Evolutionary conservation across 768 basidiomycete species (phyloP).

Genomic region (Asterophora parasitica): DNA sequence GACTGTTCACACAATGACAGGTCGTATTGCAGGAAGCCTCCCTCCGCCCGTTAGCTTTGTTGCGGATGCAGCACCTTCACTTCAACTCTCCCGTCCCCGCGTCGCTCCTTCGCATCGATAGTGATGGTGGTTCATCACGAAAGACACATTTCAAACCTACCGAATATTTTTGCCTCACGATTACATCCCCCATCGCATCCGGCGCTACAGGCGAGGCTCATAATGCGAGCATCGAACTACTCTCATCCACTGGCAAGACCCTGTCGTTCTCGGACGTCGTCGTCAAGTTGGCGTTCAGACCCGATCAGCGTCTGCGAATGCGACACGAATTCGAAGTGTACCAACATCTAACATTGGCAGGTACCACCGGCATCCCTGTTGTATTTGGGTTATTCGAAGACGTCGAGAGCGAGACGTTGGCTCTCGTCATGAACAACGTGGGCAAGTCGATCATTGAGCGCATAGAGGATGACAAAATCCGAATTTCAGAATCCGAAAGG

Average conservation of each 20-base stretch:
- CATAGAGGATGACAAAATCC: too few relatives aligned
- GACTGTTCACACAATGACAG: too few relatives aligned
- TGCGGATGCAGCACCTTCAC: conserved; percentile 2
- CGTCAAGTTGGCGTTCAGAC: conserved; percentile 13
- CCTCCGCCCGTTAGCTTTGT: conserved; percentile 1
- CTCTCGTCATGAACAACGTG: conserved; percentile 8
- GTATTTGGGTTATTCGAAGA: conserved; percentile 15
- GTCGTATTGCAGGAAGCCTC: background rate
- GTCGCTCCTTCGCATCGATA: conserved; percentile 7
- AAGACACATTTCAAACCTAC: background rate
- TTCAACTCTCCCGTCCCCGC: conserved; percentile 14
- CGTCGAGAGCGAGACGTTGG: conserved; percentile 3
- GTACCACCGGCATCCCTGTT: conserved; percentile 11
- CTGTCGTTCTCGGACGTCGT: conserved; percentile 1
- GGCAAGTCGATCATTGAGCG: conserved; percentile 1
- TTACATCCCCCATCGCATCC: conserved; percentile 10
- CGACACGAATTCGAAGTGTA: conserved; percentile 13
- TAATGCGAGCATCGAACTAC: conserved; percentile 9
- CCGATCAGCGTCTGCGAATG: conserved; percentile 4
- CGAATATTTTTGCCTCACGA: conserved; percentile 13
- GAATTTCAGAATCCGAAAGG: too few relatives aligned
- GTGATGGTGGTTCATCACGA: background rate
- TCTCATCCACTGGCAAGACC: background rate
- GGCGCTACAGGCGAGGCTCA: conserved; percentile 18
- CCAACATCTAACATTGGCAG: background rate